These are phyloP conservation scores for Rhodotorula kratochvilovae DNA, from an alignment of 768 basidiomycete genomes.

Conservation along the genomic window DNA sequence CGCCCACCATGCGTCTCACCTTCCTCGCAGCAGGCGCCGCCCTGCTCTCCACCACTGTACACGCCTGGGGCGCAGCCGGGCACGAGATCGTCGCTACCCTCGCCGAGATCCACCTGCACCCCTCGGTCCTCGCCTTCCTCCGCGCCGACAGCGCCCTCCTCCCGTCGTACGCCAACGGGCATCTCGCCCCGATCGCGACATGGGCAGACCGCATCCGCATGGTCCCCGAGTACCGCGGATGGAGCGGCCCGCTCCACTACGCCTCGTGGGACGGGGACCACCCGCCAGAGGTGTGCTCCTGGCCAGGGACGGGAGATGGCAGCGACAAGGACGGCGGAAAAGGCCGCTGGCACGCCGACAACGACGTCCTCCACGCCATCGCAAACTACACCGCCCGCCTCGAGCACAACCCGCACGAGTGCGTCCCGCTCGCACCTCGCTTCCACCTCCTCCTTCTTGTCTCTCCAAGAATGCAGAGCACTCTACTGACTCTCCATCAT, in stretches of 20 bases:
- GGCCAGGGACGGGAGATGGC: conserved; percentile 35
- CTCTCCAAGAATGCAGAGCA: no score
- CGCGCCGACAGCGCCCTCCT: conserved; percentile 59
- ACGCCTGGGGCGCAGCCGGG: conserved; percentile 47
- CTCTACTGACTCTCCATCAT: no score
- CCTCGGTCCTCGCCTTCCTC: conserved; percentile 52
- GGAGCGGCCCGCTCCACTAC: conserved; percentile 36
- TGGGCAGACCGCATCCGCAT: conserved; percentile 74
- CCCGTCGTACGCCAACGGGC: conserved; percentile 57
- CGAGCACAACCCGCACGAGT: conserved; percentile 24
- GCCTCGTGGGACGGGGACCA: conserved; percentile 10
- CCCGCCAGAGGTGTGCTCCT: conserved; percentile 64
- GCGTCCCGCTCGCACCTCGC: not conserved
- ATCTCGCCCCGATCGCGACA: conserved; percentile 73
- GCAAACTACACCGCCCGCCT: conserved; percentile 57
- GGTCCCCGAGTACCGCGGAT: conserved; percentile 24
- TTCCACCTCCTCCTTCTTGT: no score
- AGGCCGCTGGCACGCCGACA: conserved; percentile 56
- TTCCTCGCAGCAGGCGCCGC: not conserved
- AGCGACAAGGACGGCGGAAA: conserved; percentile 1
- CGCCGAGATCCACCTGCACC: conserved; percentile 84
- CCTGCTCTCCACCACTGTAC: not conserved
- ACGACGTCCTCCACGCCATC: conserved; percentile 72
- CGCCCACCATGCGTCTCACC: not conserved
- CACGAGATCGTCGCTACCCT: conserved; percentile 92